Percentiles rank a stretch among this genome's conserved stretches.
These are phyloP conservation scores for Canavalia gladiata DNA, from an alignment of 306 rosid genomes.

Conservation along the genomic window DNA sequence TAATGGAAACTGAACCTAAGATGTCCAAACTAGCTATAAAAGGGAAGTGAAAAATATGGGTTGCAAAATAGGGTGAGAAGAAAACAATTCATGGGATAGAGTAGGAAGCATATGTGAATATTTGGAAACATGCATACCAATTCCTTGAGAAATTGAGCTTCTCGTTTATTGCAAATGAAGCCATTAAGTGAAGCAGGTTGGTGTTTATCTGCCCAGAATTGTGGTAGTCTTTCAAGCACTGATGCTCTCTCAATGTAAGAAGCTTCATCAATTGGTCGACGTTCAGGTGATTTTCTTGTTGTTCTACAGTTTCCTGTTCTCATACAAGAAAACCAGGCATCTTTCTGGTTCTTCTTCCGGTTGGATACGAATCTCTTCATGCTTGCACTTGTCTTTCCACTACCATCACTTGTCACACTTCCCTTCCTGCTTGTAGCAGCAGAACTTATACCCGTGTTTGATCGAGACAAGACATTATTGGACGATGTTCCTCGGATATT, in stretches of 20 bases:
- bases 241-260: constrained; percentile 69
- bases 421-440: constrained; percentile 59
- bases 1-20: no score
- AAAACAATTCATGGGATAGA: neutral
- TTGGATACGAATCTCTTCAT: constrained; percentile 64
- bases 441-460: constrained; percentile 48
- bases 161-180: constrained; percentile 77
- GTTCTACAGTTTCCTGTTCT: constrained; percentile 68
- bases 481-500: constrained; percentile 50
- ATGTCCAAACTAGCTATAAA: neutral
- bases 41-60: neutral
- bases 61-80: constrained; percentile 9
- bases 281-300: constrained; percentile 73
- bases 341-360: constrained; percentile 60
- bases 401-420: constrained; percentile 63
- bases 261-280: constrained; percentile 61
- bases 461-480: constrained; percentile 51
- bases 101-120: neutral
- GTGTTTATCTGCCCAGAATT: constrained; percentile 89
- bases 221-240: constrained; percentile 68
- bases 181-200: constrained; percentile 76
- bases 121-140: constrained; percentile 70
- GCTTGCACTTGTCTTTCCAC: constrained; percentile 68
- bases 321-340: constrained; percentile 77
- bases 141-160: constrained; percentile 81